Evolutionary conservation across 2,329 filamentous ascomycete genomes (phyloP).

Genomic region (Neonectria sp.): DNA sequence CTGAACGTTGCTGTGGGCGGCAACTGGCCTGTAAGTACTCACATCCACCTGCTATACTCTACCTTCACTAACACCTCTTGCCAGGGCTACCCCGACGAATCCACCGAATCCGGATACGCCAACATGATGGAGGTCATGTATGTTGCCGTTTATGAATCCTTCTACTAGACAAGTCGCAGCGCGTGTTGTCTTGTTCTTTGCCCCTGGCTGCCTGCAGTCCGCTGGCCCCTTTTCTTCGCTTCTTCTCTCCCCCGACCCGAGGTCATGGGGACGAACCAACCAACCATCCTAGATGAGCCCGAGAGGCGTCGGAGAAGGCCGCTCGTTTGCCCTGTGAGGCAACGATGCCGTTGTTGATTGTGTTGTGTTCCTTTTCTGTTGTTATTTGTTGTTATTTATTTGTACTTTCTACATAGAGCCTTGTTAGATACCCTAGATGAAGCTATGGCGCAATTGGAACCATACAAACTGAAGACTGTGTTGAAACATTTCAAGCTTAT

Average conservation of each 20-base stretch:
- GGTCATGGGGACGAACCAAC: neutral
- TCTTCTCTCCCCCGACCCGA: slow-evolving; percentile 10
- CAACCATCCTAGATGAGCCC: neutral
- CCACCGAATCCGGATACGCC: slow-evolving; percentile 54
- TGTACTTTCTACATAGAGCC: neutral
- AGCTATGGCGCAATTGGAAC: slow-evolving; percentile 10
- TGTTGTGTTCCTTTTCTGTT: slow-evolving; percentile 15
- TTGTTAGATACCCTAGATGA: slow-evolving; percentile 27
- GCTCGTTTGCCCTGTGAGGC: neutral
- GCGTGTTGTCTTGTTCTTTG: slow-evolving; percentile 3
- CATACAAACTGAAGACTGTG: slow-evolving; percentile 1
- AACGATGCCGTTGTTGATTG: neutral
- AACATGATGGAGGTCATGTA: slow-evolving; percentile 60
- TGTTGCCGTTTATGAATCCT: slow-evolving; percentile 56
- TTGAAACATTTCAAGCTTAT: neutral
- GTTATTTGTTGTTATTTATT: neutral
- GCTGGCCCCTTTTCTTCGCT: neutral
- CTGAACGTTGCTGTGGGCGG: slow-evolving; percentile 66
- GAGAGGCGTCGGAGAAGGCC: neutral
- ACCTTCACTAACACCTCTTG: slow-evolving; percentile 14
- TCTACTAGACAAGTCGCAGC: slow-evolving; percentile 27
- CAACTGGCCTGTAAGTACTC: slow-evolving; percentile 55
- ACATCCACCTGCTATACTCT: neutral
- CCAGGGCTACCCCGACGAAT: slow-evolving; percentile 52
- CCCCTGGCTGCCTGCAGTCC: slow-evolving; percentile 1